phyloP scores from a whole-genome alignment of 768 basidiomycete genomes.

The Leucocoprinus leucothites region DNA sequence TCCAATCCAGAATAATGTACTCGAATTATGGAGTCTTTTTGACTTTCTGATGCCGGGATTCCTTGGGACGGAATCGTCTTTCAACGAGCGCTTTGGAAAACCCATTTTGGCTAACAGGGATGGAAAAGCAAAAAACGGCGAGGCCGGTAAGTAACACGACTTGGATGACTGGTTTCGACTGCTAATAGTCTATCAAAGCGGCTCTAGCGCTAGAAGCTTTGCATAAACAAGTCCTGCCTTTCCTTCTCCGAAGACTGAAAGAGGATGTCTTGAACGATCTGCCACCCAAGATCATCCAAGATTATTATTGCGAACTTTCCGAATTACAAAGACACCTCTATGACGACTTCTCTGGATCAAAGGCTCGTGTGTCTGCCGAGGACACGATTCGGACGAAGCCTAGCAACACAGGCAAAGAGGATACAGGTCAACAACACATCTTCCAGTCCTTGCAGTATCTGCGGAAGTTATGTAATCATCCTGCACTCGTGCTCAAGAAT shows the following conservation, averaged over 20 bases:
- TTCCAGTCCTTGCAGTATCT: slow-evolving; percentile 98
- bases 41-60: slow-evolving; percentile 99
- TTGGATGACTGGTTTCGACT: neutral
- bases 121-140: slow-evolving; percentile 90
- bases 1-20: slow-evolving; percentile 97
- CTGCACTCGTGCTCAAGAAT: slow-evolving; percentile 84
- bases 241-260: slow-evolving; percentile 92
- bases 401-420: slow-evolving; percentile 31
- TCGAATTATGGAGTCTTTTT: slow-evolving; percentile 98
- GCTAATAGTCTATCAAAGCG: slow-evolving; percentile 44
- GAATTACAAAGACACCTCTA: slow-evolving; percentile 92
- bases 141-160: slow-evolving; percentile 68
- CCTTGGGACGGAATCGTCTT: slow-evolving; percentile 90
- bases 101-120: slow-evolving; percentile 94
- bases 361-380: slow-evolving; percentile 61
- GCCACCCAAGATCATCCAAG: slow-evolving; percentile 99
- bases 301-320: slow-evolving; percentile 97
- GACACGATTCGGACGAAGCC: slow-evolving; percentile 54
- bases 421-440: slow-evolving; percentile 73
- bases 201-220: slow-evolving; percentile 91
- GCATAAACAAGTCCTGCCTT: slow-evolving; percentile 99
- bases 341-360: slow-evolving; percentile 87
- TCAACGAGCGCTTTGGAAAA: slow-evolving; percentile 94
- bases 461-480: slow-evolving; percentile 97
- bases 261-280: slow-evolving; percentile 95